Conservation (phyloP, 345 rosid species). For the Triadica sebifera region DNA sequence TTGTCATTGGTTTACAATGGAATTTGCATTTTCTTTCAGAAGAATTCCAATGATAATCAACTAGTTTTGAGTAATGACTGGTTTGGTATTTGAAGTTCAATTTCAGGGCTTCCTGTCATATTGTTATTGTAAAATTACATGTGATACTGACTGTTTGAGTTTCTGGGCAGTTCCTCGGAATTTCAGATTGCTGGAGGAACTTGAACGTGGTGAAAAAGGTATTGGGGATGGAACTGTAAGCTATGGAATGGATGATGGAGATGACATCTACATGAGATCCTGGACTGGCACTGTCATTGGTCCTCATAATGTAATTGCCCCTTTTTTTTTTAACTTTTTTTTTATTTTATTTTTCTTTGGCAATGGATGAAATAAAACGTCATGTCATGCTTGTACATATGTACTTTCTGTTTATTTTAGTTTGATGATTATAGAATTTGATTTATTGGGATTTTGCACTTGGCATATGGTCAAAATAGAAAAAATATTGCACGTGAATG, state of each 20-base stretch:
- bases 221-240: conserved; percentile 89
- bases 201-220: conserved; percentile 92
- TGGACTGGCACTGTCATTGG: conserved; percentile 95
- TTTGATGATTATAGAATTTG: neutral
- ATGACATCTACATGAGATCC: conserved; percentile 87
- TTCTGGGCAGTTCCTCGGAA: conserved; percentile 65
- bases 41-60: neutral
- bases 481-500: neutral
- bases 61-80: too few species aligned
- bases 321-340: neutral
- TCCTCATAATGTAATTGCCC: conserved; percentile 73
- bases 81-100: neutral
- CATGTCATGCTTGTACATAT: neutral
- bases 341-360: neutral
- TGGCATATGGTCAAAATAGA: neutral
- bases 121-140: neutral
- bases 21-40: neutral
- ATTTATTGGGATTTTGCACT: neutral
- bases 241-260: conserved; percentile 93
- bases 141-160: conserved; percentile 9
- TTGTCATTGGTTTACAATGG: neutral
- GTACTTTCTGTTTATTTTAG: neutral
- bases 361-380: neutral
- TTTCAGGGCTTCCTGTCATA: neutral
- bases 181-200: conserved; percentile 82